Evolutionary conservation across 2,329 filamentous ascomycete genomes (phyloP).

Genomic region (Rachicladosporium sp.): DNA sequence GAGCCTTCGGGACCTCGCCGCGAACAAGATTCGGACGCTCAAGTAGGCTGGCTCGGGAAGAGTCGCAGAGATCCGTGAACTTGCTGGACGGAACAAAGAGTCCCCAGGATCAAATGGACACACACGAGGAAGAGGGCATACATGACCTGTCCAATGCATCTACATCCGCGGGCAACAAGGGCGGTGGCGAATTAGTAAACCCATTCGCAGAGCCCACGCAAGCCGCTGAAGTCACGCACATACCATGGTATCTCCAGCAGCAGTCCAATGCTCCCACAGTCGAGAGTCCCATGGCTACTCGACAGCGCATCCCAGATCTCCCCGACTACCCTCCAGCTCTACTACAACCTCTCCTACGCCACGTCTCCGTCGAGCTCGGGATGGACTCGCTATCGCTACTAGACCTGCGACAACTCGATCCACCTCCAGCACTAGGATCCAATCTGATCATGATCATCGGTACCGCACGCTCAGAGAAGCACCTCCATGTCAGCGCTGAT

Average conservation of each 20-base stretch:
- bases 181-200: too few species aligned
- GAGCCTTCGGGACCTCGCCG: too few species aligned
- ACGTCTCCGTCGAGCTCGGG: conserved; percentile 72
- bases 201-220: not conserved
- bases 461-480: conserved; percentile 82
- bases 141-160: too few species aligned
- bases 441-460: conserved; percentile 88
- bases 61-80: too few species aligned
- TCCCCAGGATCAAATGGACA: too few species aligned
- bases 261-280: conserved; percentile 24
- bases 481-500: conserved; percentile 82
- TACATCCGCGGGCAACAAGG: too few species aligned
- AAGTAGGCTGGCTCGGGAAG: too few species aligned
- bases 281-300: conserved; percentile 34
- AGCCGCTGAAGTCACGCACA: conserved; percentile 7
- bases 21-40: too few species aligned
- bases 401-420: conserved; percentile 74
- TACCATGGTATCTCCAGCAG: conserved; percentile 75
- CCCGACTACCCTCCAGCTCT: conserved; percentile 61
- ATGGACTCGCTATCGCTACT: conserved; percentile 69
- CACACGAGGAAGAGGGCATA: too few species aligned
- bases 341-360: conserved; percentile 61
- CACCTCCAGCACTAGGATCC: conserved; percentile 73
- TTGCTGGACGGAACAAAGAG: too few species aligned
- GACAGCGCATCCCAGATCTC: conserved; percentile 48